A percentile compares a stretch with the other conserved stretches of the same genome.
These are phyloP conservation scores for Phaseolus lunatus DNA, from an alignment of 306 rosid genomes.

Conservation along the genomic window DNA sequence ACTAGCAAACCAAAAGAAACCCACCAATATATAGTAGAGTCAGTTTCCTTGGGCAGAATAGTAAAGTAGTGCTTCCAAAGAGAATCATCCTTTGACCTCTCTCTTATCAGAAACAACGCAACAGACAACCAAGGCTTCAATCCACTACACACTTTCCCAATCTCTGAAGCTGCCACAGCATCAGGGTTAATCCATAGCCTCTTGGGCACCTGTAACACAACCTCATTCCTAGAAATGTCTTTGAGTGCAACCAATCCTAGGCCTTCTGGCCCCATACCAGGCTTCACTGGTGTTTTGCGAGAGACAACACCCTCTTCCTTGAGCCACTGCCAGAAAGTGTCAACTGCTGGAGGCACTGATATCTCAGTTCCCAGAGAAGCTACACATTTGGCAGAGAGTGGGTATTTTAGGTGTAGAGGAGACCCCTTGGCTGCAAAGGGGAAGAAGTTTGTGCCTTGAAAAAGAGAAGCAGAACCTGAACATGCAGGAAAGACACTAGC, in stretches of 20 bases:
- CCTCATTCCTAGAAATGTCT: slow-evolving; percentile 76
- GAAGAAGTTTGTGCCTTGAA: slow-evolving; percentile 42
- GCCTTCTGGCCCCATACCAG: slow-evolving; percentile 79
- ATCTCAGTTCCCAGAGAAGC: slow-evolving; percentile 61
- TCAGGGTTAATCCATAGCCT: slow-evolving; percentile 95
- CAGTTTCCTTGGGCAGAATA: slow-evolving; percentile 74
- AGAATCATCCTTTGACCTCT: slow-evolving; percentile 68
- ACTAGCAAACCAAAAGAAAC: slow-evolving; percentile 46
- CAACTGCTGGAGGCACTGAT: slow-evolving; percentile 64
- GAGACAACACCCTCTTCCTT: slow-evolving; percentile 81
- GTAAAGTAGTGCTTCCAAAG: slow-evolving; percentile 75
- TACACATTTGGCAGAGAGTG: slow-evolving; percentile 41
- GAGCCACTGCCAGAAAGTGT: slow-evolving; percentile 90
- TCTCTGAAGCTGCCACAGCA: slow-evolving; percentile 83
- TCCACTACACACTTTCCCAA: slow-evolving; percentile 74
- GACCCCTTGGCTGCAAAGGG: slow-evolving; percentile 23
- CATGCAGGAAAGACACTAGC: slow-evolving; percentile 43
- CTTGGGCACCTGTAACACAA: slow-evolving; percentile 90
- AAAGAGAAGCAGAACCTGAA: slow-evolving; percentile 47
- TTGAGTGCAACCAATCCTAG: slow-evolving; percentile 72
- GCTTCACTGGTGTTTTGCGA: slow-evolving; percentile 75
- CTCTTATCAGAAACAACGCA: slow-evolving; percentile 77
- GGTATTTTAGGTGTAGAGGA: slow-evolving; percentile 45
- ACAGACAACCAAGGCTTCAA: slow-evolving; percentile 93
- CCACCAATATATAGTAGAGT: slow-evolving; percentile 94